A percentile compares a stretch with the other conserved stretches of the same genome.
phyloP scores from a whole-genome alignment of 805 yeast species.

The Teunomyces kruisii region DNA sequence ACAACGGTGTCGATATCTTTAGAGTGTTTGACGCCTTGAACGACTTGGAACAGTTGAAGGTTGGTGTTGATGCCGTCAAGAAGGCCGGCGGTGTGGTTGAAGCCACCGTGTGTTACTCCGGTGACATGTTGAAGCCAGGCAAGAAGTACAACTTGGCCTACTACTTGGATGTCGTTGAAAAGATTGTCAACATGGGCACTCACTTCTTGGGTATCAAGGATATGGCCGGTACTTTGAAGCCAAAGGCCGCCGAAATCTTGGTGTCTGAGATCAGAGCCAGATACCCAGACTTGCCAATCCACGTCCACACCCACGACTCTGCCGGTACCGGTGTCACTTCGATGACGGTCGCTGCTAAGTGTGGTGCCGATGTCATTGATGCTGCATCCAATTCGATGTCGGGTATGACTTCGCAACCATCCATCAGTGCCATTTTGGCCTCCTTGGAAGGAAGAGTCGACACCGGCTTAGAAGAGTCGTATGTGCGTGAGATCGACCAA shows the following conservation, averaged over 20 bases:
- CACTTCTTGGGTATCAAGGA: constrained; percentile 97
- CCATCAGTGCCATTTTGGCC: constrained; percentile 88
- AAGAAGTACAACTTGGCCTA: constrained; percentile 94
- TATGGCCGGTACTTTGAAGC: constrained; percentile 99
- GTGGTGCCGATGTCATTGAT: constrained; percentile 98
- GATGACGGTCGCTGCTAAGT: constrained; percentile 88
- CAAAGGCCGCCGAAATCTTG: constrained; percentile 83
- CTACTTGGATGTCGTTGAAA: constrained; percentile 77
- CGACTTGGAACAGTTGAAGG: constrained; percentile 93
- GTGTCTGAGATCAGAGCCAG: constrained; percentile 78
- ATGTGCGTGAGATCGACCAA: constrained; percentile 81
- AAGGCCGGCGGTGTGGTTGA: constrained; percentile 99
- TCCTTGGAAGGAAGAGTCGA: constrained; percentile 84
- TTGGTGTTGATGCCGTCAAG: constrained; percentile 96
- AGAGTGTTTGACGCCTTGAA: constrained; percentile 97
- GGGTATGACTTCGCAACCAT: constrained; percentile 98
- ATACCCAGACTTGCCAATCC: constrained; percentile 94
- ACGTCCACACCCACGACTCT: constrained; percentile 98
- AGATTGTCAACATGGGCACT: constrained; percentile 90
- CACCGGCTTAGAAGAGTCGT: constrained; percentile 64
- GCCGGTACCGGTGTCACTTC: constrained; percentile 99
- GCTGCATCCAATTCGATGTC: constrained; percentile 97
- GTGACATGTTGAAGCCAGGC: constrained; percentile 95
- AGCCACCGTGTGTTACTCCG: constrained; percentile 97
- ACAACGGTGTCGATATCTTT: constrained; percentile 94